phyloP scores from a whole-genome alignment of 495 filamentous ascomycete genomes.

The Echria macrotheca region DNA sequence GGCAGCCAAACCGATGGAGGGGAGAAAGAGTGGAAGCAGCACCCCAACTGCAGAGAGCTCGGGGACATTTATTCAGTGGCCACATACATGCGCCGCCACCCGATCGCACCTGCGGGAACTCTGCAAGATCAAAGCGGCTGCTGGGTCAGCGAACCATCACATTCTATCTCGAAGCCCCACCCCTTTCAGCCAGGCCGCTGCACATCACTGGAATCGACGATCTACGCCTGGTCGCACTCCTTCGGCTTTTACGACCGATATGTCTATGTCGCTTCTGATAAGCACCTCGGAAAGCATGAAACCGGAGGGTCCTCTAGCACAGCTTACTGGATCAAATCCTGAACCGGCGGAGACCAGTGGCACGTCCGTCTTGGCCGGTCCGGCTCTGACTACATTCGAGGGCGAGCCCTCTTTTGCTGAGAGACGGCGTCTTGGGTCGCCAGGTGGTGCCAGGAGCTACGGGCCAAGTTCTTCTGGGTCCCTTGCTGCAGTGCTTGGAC shows the following conservation, averaged over 20 bases:
- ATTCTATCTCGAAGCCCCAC: constrained; percentile 71
- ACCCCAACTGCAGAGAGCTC: constrained; percentile 55
- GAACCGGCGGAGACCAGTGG: constrained; percentile 18
- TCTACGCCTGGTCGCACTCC: constrained; percentile 31
- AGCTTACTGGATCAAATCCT: constrained; percentile 39
- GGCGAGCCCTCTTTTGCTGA: constrained; percentile 27
- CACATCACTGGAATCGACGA: constrained; percentile 39
- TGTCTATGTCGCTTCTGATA: constrained; percentile 76
- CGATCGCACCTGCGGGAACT: constrained; percentile 74
- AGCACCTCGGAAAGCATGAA: constrained; percentile 79
- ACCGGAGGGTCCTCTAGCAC: constrained; percentile 62
- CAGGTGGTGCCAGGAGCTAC: constrained; percentile 51
- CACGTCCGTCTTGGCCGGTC: constrained; percentile 1
- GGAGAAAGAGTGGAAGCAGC: constrained; percentile 54
- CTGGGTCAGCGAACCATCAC: constrained; percentile 49
- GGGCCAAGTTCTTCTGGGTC: constrained; percentile 45
- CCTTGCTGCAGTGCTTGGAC: constrained; percentile 32
- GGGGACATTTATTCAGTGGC: constrained; percentile 57
- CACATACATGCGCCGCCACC: constrained; percentile 75
- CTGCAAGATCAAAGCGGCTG: constrained; percentile 72
- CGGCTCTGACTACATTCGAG: constrained; percentile 15
- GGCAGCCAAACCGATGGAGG: constrained; percentile 19
- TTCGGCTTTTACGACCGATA: constrained; percentile 57
- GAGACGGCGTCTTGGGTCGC: constrained; percentile 53
- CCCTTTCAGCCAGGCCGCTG: constrained; percentile 56